Percentiles rank a stretch among this genome's conserved stretches.
Conservation (phyloP, 495 filamentous ascomycete species). For the Mycothermus thermophilus region DNA sequence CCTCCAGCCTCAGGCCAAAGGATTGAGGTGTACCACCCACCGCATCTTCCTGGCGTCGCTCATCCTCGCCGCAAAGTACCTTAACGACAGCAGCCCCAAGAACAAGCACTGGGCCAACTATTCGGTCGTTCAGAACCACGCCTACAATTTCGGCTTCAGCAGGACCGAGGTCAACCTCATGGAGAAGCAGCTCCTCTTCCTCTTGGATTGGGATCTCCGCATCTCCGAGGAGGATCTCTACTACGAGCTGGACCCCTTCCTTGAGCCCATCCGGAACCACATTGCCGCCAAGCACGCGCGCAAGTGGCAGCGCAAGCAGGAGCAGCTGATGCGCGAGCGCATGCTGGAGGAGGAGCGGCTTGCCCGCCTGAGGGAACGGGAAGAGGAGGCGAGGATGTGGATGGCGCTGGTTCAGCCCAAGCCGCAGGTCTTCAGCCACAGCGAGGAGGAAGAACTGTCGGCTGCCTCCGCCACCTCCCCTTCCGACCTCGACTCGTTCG, state of each 20-base stretch:
- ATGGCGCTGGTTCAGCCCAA: constrained; percentile 3
- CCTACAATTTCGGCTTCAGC: constrained; percentile 77
- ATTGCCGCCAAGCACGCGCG: constrained; percentile 26
- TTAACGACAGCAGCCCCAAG: constrained; percentile 97
- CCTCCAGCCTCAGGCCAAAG: constrained; percentile 88
- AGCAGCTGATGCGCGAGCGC: constrained; percentile 28
- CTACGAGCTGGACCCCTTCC: constrained; percentile 73
- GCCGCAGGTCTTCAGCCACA: neutral
- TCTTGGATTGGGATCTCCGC: constrained; percentile 84
- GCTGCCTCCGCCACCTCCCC: constrained; percentile 24
- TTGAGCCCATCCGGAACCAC: constrained; percentile 59
- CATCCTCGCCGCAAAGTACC: constrained; percentile 89
- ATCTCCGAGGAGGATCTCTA: constrained; percentile 77
- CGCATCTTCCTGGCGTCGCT: constrained; percentile 91
- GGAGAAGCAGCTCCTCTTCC: constrained; percentile 92
- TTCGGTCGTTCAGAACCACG: constrained; percentile 52
- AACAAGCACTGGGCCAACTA: constrained; percentile 99
- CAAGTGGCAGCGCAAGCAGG: constrained; percentile 21
- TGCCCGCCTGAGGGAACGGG: constrained; percentile 9
- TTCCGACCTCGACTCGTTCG: constrained; percentile 22
- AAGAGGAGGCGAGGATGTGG: constrained; percentile 13
- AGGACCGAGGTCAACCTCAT: constrained; percentile 93
- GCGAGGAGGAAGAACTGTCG: neutral
- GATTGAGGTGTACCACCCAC: constrained; percentile 92
- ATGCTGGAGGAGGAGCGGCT: constrained; percentile 19